phyloP scores from a whole-genome alignment of 352 stramenopile genomes.

The Globisporangium okanoganense region DNA sequence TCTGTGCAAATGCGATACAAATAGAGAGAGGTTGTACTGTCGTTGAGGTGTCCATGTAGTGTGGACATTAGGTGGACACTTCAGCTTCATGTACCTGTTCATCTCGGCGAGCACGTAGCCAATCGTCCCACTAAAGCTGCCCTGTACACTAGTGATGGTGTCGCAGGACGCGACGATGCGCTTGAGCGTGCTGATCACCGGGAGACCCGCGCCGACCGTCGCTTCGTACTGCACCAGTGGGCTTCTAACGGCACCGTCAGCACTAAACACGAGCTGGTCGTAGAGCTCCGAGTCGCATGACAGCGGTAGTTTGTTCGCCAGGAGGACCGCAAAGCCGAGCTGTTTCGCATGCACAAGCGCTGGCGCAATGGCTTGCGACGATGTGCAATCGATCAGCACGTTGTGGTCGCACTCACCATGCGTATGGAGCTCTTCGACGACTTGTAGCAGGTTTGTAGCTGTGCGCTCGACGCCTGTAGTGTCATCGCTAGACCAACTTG shows the following conservation, averaged over 20 bases:
- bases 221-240: conserved; percentile 43
- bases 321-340: conserved; percentile 27
- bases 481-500: not conserved
- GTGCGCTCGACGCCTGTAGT: not conserved
- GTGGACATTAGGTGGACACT: not conserved
- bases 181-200: conserved; percentile 46
- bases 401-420: conserved; percentile 11
- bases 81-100: conserved; percentile 13
- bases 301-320: conserved; percentile 60
- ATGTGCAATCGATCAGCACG: conserved; percentile 30
- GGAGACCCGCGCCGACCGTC: conserved; percentile 62
- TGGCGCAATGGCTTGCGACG: conserved; percentile 13
- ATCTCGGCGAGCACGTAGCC: conserved; percentile 46
- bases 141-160: conserved; percentile 38
- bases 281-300: conserved; percentile 29
- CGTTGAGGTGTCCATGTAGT: not conserved
- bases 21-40: not conserved
- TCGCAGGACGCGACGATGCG: conserved; percentile 47
- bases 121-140: conserved; percentile 63
- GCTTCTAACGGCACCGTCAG: conserved; percentile 4
- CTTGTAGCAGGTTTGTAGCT: conserved; percentile 2
- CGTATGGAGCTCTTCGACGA: conserved; percentile 12
- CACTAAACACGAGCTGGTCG: conserved; percentile 21
- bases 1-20: conserved; percentile 9
- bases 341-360: conserved; percentile 17